These are phyloP conservation scores for Colletotrichum spinosum DNA, from an alignment of 2,329 filamentous ascomycete species.

Conservation along the genomic window DNA sequence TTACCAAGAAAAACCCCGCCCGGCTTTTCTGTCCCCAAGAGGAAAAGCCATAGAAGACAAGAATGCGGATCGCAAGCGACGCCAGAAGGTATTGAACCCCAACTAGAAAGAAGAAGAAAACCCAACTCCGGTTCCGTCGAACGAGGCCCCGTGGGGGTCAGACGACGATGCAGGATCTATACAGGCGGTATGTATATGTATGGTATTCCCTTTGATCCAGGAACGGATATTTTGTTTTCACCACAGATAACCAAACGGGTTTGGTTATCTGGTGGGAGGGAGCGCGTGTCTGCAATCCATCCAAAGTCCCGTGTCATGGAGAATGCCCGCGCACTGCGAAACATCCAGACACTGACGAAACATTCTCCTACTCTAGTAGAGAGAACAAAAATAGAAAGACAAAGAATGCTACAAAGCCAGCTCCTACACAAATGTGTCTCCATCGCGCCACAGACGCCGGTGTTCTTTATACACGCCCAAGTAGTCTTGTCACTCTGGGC, in stretches of 20 bases:
- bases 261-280: constrained; percentile 8
- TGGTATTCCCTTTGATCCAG: constrained; percentile 5
- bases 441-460: constrained; percentile 37
- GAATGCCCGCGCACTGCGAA: constrained; percentile 34
- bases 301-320: not conserved
- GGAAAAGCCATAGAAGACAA: not conserved
- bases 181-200: not conserved
- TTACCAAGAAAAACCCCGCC: constrained; percentile 10
- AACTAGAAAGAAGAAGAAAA: not conserved
- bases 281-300: constrained; percentile 21
- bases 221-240: not conserved
- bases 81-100: not conserved
- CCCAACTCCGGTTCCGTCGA: constrained; percentile 4
- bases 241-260: constrained; percentile 2
- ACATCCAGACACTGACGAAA: constrained; percentile 9
- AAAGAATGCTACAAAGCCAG: constrained; percentile 30
- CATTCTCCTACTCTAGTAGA: not conserved
- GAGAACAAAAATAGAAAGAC: not conserved
- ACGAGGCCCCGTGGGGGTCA: not conserved
- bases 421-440: constrained; percentile 23
- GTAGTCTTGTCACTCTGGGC: not conserved
- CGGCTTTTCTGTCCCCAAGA: not conserved
- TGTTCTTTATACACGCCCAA: constrained; percentile 34
- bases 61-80: constrained; percentile 30
- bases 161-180: constrained; percentile 6